These are phyloP conservation scores for Talaromyces borbonicus DNA, from an alignment of 495 filamentous ascomycete genomes.

Conservation along the genomic window DNA sequence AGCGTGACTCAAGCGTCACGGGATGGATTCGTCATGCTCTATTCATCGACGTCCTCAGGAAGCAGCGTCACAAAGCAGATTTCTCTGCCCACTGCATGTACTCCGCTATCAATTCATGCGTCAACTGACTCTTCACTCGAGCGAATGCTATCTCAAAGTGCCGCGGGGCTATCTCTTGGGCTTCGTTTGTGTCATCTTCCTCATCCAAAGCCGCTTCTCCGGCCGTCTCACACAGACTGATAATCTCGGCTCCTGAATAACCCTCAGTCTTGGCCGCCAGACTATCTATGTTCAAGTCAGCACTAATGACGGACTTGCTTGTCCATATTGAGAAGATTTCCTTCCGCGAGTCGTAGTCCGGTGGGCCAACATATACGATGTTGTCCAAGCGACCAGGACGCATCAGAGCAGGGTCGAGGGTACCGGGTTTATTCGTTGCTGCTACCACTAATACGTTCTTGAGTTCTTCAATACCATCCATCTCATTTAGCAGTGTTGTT, in stretches of 20 bases:
- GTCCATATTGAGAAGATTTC: slow-evolving; percentile 67
- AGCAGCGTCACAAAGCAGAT: slow-evolving; percentile 18
- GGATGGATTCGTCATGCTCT: too few species aligned
- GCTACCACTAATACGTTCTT: slow-evolving; percentile 84
- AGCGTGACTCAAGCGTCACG: too few species aligned
- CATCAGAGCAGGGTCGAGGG: slow-evolving; percentile 76
- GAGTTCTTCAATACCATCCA: slow-evolving; percentile 87
- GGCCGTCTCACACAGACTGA: slow-evolving; percentile 65
- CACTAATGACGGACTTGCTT: slow-evolving; percentile 46
- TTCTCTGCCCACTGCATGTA: slow-evolving; percentile 54
- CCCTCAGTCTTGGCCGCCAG: slow-evolving; percentile 68
- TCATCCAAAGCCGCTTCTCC: slow-evolving; percentile 49
- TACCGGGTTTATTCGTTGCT: slow-evolving; percentile 85
- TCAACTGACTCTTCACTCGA: slow-evolving; percentile 59
- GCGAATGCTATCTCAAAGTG: slow-evolving; percentile 56
- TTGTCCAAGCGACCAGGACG: slow-evolving; percentile 83
- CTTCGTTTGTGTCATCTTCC: slow-evolving; percentile 34
- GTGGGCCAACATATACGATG: slow-evolving; percentile 83
- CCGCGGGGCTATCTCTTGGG: slow-evolving; percentile 44
- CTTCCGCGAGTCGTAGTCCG: slow-evolving; percentile 60
- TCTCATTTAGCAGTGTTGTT: slow-evolving; percentile 86
- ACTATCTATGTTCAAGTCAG: slow-evolving; percentile 55
- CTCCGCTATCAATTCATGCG: slow-evolving; percentile 48
- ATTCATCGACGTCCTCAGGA: neutral
- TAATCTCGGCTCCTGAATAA: slow-evolving; percentile 83